Base-by-base conservation (phyloP, 306 rosid species). In the Rubus idaeus region DNA sequence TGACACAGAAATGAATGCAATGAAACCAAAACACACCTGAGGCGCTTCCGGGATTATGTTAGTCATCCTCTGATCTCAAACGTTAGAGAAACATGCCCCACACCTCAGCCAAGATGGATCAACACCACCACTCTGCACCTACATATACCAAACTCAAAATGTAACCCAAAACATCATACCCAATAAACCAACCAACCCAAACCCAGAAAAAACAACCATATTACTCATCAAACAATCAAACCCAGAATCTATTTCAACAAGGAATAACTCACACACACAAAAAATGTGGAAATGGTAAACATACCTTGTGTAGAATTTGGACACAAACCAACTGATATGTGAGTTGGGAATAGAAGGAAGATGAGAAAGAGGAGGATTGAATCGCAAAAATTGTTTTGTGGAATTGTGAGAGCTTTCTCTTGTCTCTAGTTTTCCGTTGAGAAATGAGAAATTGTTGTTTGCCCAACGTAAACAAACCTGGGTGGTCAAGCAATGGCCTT, bases 21-120 rank as follows among this genome's bases (percentile, higher is more conserved):
- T 4, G 21, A 42, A 39, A 26, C 42, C 42, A 10, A 44, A 35
- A 52, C 49, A 71, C 60, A 89, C 99, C 96, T 86, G 93, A 81
- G 85, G 78, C 55, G 81, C 76, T 8, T 93, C 96, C 0, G 88
- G 81, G 79, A 20, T 90, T 75, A 88, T 88, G 82, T 82, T 88
- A 75, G 84, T 77, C 99, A 96, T 96, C 82, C 87, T 83, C 87
- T 82, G 88, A 87, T 82, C 83, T 82, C 85, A 78, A 80, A 89
- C 70, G 84, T 86, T 88, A 86, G 77, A 80, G 83, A 88, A 89
- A 68, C 83, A 78, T 80, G 80, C 77, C 85, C 75, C 45, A 68
- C 62, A 62, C 45, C 68, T 62, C 68, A 50, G 56, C 68, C 61
- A 49, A 68, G 35, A 89, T 73, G 79, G 70, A 76, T 72, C 83